Evolutionary conservation across 2,329 filamentous ascomycete genomes (phyloP).

Genomic region (Talaromyces sp.): DNA sequence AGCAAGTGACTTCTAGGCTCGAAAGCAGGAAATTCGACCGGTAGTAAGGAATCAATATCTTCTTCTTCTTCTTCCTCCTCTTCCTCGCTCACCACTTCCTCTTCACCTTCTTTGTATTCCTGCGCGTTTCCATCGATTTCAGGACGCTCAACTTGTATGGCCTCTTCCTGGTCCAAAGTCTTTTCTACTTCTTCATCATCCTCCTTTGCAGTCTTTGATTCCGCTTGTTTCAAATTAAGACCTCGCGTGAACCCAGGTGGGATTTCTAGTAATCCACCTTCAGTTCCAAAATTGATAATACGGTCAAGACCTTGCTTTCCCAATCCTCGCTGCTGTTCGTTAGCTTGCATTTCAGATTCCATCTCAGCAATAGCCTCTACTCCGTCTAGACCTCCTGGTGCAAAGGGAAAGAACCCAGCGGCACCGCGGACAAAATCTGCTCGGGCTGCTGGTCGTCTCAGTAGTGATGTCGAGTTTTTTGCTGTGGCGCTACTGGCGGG

Average conservation of each 20-base stretch:
- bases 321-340: conserved; percentile 41
- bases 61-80: conserved; percentile 50
- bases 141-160: conserved; percentile 49
- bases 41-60: conserved; percentile 80
- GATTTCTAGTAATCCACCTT: conserved; percentile 73
- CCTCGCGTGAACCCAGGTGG: conserved; percentile 81
- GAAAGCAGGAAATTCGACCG: conserved; percentile 87
- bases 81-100: conserved; percentile 29
- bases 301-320: conserved; percentile 63
- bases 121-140: conserved; percentile 36
- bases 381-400: conserved; percentile 81
- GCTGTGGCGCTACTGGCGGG: conserved; percentile 84
- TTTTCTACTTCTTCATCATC: conserved; percentile 69
- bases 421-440: conserved; percentile 91
- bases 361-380: conserved; percentile 81
- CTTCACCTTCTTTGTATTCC: conserved; percentile 25
- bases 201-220: conserved; percentile 56
- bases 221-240: conserved; percentile 64
- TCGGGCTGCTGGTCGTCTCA: conserved; percentile 78
- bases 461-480: conserved; percentile 89
- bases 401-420: conserved; percentile 91
- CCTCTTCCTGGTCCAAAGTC: conserved; percentile 49
- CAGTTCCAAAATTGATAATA: conserved; percentile 75
- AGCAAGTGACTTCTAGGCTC: conserved; percentile 77
- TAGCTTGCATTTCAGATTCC: conserved; percentile 67